These are phyloP conservation scores for Pistacia atlantica DNA, from an alignment of 345 rosid species.

Conservation along the genomic window DNA sequence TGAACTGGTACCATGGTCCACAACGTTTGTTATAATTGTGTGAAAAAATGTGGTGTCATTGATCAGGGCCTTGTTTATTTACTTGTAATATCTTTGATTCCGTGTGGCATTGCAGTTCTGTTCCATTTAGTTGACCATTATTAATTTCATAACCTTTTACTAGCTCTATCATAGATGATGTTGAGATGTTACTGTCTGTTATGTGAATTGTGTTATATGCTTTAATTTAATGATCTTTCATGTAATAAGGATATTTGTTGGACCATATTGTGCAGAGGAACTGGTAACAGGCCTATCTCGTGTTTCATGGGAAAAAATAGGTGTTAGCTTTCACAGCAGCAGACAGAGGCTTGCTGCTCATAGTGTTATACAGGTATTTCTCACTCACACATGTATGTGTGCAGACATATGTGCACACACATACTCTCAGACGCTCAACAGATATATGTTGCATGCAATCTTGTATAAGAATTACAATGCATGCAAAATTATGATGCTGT, in stretches of 20 bases:
- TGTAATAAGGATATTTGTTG: background rate
- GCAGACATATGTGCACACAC: background rate
- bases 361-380: slow-evolving; percentile 86
- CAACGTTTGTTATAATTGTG: too few relatives aligned
- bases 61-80: background rate
- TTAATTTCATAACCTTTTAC: background rate
- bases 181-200: background rate
- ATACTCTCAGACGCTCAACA: too few relatives aligned
- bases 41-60: too few relatives aligned
- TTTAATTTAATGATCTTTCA: background rate
- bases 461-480: background rate
- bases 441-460: background rate
- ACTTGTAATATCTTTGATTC: background rate
- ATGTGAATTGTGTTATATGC: background rate
- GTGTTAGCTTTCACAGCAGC: slow-evolving; percentile 87
- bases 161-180: background rate
- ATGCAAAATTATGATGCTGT: too few relatives aligned
- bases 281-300: slow-evolving; percentile 75
- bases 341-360: slow-evolving; percentile 91
- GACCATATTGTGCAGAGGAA: slow-evolving; percentile 59
- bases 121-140: slow-evolving; percentile 7
- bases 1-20: too few relatives aligned
- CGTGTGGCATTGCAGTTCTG: background rate
- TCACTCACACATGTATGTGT: background rate
- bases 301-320: slow-evolving; percentile 94